Percentiles rank a stretch among this genome's conserved stretches.
phyloP scores from a whole-genome alignment of 768 basidiomycete genomes.

The Termitomyces bulborhizus region DNA sequence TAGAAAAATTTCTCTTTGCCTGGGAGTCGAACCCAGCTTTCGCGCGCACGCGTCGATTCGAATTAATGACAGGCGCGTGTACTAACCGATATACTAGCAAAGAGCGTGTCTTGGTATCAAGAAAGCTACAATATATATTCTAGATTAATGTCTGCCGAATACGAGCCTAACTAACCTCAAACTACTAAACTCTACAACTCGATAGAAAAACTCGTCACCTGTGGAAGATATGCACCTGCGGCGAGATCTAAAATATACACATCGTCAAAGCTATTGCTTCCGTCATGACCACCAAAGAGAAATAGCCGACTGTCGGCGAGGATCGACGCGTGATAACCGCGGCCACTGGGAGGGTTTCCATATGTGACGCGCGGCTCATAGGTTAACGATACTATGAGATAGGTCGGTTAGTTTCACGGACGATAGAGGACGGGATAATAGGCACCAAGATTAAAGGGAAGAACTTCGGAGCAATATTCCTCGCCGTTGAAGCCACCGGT shows the following conservation, averaged over 20 bases:
- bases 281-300: conserved; percentile 86
- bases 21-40: neutral
- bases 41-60: neutral
- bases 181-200: conserved; percentile 23
- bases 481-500: conserved; percentile 83
- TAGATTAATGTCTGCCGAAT: too few relatives aligned
- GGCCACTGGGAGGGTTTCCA: conserved; percentile 63
- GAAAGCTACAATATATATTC: too few relatives aligned
- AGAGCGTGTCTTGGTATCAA: neutral
- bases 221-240: conserved; percentile 83
- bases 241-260: conserved; percentile 82
- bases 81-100: neutral
- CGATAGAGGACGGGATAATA: neutral
- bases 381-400: conserved; percentile 63
- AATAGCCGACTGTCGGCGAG: conserved; percentile 83
- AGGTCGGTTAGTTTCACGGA: neutral
- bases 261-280: conserved; percentile 78
- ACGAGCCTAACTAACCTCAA: too few relatives aligned
- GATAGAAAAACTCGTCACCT: conserved; percentile 74
- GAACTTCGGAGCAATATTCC: conserved; percentile 66
- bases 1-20: conserved; percentile 6
- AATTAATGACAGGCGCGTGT: neutral
- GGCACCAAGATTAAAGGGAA: conserved; percentile 83
- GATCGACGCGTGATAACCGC: conserved; percentile 83
- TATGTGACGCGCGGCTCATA: conserved; percentile 69